Percentiles rank a stretch among this genome's conserved stretches.
Evolutionary conservation across 495 filamentous ascomycete species (phyloP).

Genomic region (Tirmania nivea): DNA sequence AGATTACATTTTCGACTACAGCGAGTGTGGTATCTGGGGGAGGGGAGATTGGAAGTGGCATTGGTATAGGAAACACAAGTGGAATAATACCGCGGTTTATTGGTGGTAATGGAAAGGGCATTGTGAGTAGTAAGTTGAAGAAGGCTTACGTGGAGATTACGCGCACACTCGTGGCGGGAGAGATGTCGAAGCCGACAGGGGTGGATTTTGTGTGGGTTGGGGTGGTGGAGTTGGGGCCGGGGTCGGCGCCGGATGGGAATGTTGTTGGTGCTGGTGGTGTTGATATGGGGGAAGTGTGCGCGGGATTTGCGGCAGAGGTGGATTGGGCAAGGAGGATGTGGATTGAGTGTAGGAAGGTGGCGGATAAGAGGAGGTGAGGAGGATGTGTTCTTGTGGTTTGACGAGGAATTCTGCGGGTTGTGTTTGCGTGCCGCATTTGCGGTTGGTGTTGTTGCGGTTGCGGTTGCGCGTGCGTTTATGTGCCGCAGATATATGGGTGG

Average conservation of each 20-base stretch:
- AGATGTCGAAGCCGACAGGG: neutral
- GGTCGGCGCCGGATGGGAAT: neutral
- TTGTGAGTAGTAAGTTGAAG: neutral
- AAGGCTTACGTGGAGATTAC: neutral
- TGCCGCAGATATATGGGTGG: too few species aligned
- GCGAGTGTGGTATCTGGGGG: too few species aligned
- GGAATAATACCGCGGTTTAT: neutral
- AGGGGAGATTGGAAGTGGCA: neutral
- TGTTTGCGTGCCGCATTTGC: too few species aligned
- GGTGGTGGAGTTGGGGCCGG: neutral
- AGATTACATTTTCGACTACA: neutral
- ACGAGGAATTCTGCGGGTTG: too few species aligned
- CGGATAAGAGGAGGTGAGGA: too few species aligned
- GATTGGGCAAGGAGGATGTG: neutral
- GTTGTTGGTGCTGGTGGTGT: neutral
- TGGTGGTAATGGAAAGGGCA: neutral
- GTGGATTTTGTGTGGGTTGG: neutral
- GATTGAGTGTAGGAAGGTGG: neutral
- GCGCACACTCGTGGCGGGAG: neutral
- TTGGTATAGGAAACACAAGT: neutral
- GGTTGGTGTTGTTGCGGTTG: too few species aligned
- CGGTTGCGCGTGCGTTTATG: too few species aligned
- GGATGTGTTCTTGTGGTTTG: too few species aligned
- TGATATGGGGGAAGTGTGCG: neutral
- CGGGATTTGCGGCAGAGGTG: neutral